phyloP scores from a whole-genome alignment of 352 stramenopile species.

The Phytophthora rubi region DNA sequence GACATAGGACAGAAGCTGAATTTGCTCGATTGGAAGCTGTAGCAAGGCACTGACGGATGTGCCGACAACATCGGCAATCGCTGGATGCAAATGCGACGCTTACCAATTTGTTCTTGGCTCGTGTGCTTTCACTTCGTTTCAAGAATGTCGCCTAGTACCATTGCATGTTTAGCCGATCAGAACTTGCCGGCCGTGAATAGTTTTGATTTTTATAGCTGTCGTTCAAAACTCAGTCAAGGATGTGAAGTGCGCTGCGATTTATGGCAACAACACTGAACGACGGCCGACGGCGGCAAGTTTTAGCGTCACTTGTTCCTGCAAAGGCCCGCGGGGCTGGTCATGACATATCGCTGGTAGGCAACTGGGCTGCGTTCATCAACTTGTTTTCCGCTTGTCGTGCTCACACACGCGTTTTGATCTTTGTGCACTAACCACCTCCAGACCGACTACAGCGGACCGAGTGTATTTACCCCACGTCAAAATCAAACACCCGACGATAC shows the following conservation, averaged over 20 bases:
- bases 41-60: no score
- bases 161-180: no score
- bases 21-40: no score
- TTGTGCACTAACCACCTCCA: background rate
- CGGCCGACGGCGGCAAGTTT: constrained; percentile 4
- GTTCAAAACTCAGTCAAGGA: background rate
- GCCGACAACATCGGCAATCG: no score
- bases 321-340: background rate
- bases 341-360: constrained; percentile 13
- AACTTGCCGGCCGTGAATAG: background rate
- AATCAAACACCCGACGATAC: constrained; percentile 7
- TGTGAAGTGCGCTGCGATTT: background rate
- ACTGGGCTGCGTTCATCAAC: background rate
- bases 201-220: background rate
- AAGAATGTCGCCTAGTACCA: no score
- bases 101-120: no score
- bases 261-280: background rate
- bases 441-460: constrained; percentile 15
- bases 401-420: background rate
- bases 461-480: background rate
- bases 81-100: no score
- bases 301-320: constrained; percentile 18
- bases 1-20: no score
- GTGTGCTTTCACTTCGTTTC: no score
- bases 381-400: background rate